A percentile compares a stretch with the other conserved stretches of the same genome.
Conservation (phyloP, 2,329 filamentous ascomycete species). For the Oidium heveae region DNA sequence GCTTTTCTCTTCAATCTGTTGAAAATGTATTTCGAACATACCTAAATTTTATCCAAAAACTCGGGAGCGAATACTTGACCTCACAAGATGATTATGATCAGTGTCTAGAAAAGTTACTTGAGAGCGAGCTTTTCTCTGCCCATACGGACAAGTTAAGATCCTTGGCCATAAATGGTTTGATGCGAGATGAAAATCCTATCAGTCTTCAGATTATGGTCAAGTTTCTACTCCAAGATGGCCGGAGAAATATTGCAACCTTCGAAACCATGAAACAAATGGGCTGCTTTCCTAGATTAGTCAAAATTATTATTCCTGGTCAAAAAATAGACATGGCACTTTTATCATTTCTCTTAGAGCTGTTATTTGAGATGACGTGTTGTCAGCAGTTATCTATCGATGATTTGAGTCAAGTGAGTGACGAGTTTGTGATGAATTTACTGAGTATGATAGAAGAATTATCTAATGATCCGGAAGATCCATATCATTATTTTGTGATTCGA, state of each 20-base stretch:
- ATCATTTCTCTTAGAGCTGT: conserved; percentile 56
- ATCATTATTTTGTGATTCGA: conserved; percentile 84
- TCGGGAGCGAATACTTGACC: conserved; percentile 49
- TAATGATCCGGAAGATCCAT: conserved; percentile 72
- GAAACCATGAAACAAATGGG: conserved; percentile 70
- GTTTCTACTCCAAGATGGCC: conserved; percentile 70
- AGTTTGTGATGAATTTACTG: conserved; percentile 64
- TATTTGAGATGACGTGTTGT: conserved; percentile 93
- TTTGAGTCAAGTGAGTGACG: conserved; percentile 50
- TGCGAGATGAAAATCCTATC: conserved; percentile 66
- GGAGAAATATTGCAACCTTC: conserved; percentile 51
- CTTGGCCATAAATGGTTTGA: conserved; percentile 75
- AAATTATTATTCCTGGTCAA: conserved; percentile 43
- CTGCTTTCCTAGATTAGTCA: conserved; percentile 60
- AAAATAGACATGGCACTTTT: conserved; percentile 49
- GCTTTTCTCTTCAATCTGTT: conserved; percentile 37
- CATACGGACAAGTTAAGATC: conserved; percentile 72
- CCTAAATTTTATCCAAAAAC: conserved; percentile 50
- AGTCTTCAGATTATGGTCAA: conserved; percentile 63
- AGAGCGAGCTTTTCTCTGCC: conserved; percentile 45
- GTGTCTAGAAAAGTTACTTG: conserved; percentile 57
- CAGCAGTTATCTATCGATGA: conserved; percentile 58
- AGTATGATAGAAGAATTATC: conserved; percentile 70
- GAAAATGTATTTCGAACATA: conserved; percentile 72
- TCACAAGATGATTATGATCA: conserved; percentile 56